Base-by-base conservation (phyloP, 164 flowering plant genomes). In the Santalum album region DNA sequence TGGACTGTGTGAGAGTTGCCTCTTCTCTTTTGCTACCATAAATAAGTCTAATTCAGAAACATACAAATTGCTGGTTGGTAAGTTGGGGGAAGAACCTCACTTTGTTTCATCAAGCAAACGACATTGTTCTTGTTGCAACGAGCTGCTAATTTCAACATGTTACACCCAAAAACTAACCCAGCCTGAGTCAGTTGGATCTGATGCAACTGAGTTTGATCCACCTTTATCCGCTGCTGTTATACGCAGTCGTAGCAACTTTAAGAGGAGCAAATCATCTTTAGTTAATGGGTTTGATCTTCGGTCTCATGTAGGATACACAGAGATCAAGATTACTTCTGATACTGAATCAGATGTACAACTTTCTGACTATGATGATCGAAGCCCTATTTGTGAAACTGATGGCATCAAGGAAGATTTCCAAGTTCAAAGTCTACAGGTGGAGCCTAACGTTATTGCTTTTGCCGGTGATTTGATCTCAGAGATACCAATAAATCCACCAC, bases 31-130 rank as follows among this genome's bases (percentile, higher is more conserved):
- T 68, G 84, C 90, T 46, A 74, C 78, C 15, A 59, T 57, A 43
- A 73, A 76, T 35, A 81, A 71, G 59, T 77, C 85, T 10, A 81
- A 77, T 55, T 58, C 81, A 23, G 83, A 81, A 50, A 78, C 86
- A 17, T 75, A 75, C 61, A 64, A 79, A 56, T 65, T 83, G 21
- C 65, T 83, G 59, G 79, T 78, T 34, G 86, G 82, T 27, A 80
- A 83, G 61, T 17, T 80, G 63, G 79, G 85, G 20, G 71, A 61
- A 17, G 69, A 70, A 49, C 65, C 74, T 57, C 45, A 53, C 0
- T n/a, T n/a, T 44, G 61, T 34, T 54, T 44, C 32, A 40, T 64
- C 57, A 11, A 51, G 24, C 17, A 27, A 32, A 27, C 61, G 49
- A 38, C 46, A 43, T 3, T 76, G 81, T 55, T 56, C 68, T 49